A percentile compares a stretch with the other conserved stretches of the same genome.
Conservation (phyloP, 2,329 filamentous ascomycete genomes). For the Trichothecium sympodiale region DNA sequence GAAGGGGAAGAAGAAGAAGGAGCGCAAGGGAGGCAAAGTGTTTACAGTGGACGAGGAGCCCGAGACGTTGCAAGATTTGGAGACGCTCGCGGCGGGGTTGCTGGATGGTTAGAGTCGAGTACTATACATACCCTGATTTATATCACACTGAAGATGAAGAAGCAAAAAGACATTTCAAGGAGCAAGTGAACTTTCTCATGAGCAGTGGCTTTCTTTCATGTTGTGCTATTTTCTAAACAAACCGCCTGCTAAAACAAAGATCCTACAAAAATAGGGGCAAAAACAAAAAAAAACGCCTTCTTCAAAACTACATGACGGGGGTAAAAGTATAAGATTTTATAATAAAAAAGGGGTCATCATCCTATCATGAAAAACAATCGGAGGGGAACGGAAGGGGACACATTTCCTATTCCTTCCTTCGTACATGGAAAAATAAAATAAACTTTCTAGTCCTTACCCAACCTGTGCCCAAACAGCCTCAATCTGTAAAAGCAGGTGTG, state of each 20-base stretch:
- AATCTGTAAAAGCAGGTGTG: constrained; percentile 59
- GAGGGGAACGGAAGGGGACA: too few species aligned
- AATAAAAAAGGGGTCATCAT: too few species aligned
- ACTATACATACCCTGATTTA: constrained; percentile 19
- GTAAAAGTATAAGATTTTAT: not conserved
- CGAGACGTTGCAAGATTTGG: constrained; percentile 69
- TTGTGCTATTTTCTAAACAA: too few species aligned
- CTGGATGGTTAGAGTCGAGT: constrained; percentile 34
- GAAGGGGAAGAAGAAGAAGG: constrained; percentile 27
- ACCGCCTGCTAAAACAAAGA: too few species aligned
- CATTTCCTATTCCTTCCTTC: too few species aligned
- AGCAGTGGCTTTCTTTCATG: too few species aligned
- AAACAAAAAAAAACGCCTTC: constrained; percentile 2
- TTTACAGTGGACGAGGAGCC: constrained; percentile 57
- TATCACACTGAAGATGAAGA: too few species aligned
- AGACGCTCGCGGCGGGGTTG: constrained; percentile 64
- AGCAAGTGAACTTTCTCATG: too few species aligned
- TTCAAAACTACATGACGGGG: constrained; percentile 5
- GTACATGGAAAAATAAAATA: too few species aligned
- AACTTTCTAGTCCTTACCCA: not conserved
- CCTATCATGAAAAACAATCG: too few species aligned
- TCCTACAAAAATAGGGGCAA: too few species aligned
- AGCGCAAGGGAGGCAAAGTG: constrained; percentile 39
- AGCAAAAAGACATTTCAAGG: too few species aligned
- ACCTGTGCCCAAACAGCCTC: constrained; percentile 37